Conservation (phyloP, 345 rosid species). For the Corymbia maculata region DNA sequence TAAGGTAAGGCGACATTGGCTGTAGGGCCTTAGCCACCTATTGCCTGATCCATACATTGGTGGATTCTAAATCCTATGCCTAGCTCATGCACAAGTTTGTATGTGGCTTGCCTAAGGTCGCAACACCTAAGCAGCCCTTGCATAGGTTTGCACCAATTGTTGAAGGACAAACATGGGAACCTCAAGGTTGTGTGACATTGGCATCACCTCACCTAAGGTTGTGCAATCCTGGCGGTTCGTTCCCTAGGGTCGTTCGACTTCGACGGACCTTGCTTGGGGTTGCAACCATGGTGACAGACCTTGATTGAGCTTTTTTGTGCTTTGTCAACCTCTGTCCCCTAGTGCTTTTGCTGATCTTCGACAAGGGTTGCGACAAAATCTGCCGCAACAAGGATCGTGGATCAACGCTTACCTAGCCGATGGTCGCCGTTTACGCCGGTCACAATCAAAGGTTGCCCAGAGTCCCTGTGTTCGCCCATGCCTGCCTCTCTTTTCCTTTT, state of each 20-base stretch:
- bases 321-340: rapidly evolving
- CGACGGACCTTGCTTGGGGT: not conserved
- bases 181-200: not conserved
- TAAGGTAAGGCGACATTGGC: not conserved
- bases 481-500: not conserved
- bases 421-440: not conserved
- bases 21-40: rapidly evolving
- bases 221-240: not conserved
- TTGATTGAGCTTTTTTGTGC: not conserved
- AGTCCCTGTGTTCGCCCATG: not conserved
- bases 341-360: not conserved
- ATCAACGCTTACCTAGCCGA: not conserved
- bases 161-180: not conserved
- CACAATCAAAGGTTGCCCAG: not conserved
- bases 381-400: not conserved
- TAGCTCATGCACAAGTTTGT: not conserved
- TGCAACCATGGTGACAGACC: not conserved
- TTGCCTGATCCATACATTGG: not conserved
- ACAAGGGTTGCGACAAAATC: not conserved
- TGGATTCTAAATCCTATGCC: not conserved
- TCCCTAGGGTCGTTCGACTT: not conserved
- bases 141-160: not conserved
- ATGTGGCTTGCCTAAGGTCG: not conserved
- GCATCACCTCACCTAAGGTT: not conserved
- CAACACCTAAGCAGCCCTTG: not conserved